phyloP scores from a whole-genome alignment of 179 eudicot species.

The Camellia oleifera region DNA sequence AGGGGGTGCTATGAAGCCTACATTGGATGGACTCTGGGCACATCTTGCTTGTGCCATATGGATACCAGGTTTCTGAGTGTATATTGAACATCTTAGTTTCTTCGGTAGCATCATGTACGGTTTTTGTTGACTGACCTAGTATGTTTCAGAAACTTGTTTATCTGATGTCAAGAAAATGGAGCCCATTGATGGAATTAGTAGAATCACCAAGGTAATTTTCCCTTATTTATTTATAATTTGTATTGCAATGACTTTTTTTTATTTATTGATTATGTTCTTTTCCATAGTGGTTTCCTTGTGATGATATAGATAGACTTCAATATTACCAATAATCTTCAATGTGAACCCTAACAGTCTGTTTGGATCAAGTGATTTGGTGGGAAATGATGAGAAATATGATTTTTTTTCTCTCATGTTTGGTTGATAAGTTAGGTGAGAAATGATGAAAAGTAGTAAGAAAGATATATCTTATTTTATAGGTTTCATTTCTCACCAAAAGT shows the following conservation, averaged over 20 bases:
- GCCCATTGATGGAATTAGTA: conserved; percentile 85
- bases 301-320: neutral
- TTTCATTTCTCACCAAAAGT: no score
- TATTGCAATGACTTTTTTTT: neutral
- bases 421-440: no score
- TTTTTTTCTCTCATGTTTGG: no score
- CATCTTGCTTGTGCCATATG: conserved; percentile 99
- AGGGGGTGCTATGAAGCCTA: conserved; percentile 99
- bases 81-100: conserved; percentile 15
- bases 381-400: no score
- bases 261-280: neutral
- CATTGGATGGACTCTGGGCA: conserved; percentile 98
- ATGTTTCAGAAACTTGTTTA: conserved; percentile 83
- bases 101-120: neutral
- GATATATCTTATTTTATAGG: no score
- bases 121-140: conserved; percentile 21
- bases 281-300: neutral
- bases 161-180: conserved; percentile 93
- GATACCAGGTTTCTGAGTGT: conserved; percentile 72
- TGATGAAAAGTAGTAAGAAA: no score
- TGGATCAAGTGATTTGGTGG: no score
- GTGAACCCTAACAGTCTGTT: neutral
- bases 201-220: conserved; percentile 71
- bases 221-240: neutral
- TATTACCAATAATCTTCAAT: neutral